phyloP scores from a whole-genome alignment of 257 asterid species.

The Plantago ovata region DNA sequence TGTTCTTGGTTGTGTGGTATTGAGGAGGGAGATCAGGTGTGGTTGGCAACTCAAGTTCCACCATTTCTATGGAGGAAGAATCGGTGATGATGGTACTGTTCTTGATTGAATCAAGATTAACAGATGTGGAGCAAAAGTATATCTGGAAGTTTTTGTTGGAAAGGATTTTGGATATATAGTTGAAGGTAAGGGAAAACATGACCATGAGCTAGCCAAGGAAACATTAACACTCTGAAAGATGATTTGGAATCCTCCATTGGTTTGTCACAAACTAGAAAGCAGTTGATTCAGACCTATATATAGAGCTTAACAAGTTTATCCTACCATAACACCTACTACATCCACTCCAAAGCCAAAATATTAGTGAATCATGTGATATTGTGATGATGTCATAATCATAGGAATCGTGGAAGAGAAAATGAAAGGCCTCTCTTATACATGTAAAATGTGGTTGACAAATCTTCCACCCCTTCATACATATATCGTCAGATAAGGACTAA shows the following conservation, averaged over 20 bases:
- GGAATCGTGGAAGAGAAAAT: too few relatives aligned
- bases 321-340: too few relatives aligned
- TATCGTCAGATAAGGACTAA: too few relatives aligned
- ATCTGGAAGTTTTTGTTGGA: constrained; percentile 31
- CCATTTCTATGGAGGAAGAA: constrained; percentile 16
- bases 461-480: too few relatives aligned
- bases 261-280: too few relatives aligned
- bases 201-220: constrained; percentile 43
- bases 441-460: too few relatives aligned
- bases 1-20: constrained; percentile 38
- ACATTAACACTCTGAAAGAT: constrained; percentile 17
- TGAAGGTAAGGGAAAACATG: constrained; percentile 35
- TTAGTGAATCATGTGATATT: too few relatives aligned
- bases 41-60: constrained; percentile 30
- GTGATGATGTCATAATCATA: too few relatives aligned
- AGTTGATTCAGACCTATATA: too few relatives aligned
- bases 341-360: too few relatives aligned
- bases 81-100: not conserved
- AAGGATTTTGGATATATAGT: constrained; percentile 46
- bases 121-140: constrained; percentile 34
- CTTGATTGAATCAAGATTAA: constrained; percentile 31
- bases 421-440: too few relatives aligned
- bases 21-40: constrained; percentile 29
- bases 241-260: constrained; percentile 12
- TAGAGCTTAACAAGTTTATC: too few relatives aligned